Conservation (phyloP, 2,329 filamentous ascomycete genomes). For the Plenodomus biglobosus region DNA sequence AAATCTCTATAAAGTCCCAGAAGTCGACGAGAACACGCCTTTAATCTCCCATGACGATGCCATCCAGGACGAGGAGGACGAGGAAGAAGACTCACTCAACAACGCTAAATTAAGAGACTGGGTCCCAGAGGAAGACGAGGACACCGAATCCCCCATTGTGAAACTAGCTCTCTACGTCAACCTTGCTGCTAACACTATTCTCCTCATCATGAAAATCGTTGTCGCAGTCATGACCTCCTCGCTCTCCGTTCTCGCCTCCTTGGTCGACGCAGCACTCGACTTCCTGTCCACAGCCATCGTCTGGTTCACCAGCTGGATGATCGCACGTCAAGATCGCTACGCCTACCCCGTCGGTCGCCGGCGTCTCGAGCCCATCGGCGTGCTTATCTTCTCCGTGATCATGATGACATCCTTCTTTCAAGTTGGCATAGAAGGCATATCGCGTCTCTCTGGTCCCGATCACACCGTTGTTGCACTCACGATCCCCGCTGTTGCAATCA, state of each 20-base stretch:
- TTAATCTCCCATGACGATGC: slow-evolving; percentile 51
- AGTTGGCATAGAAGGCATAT: slow-evolving; percentile 70
- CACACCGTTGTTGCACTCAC: slow-evolving; percentile 73
- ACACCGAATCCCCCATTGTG: slow-evolving; percentile 74
- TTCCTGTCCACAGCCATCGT: slow-evolving; percentile 81
- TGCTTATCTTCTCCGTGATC: slow-evolving; percentile 77
- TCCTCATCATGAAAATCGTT: slow-evolving; percentile 74
- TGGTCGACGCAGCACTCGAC: slow-evolving; percentile 78
- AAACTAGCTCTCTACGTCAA: slow-evolving; percentile 88
- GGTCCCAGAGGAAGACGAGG: slow-evolving; percentile 68
- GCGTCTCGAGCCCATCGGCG: slow-evolving; percentile 75
- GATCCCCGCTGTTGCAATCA: slow-evolving; percentile 72
- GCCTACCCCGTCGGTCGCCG: slow-evolving; percentile 77
- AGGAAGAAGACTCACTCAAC: slow-evolving; percentile 45
- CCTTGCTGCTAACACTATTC: slow-evolving; percentile 72
- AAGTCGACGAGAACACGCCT: slow-evolving; percentile 66
- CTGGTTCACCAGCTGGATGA: slow-evolving; percentile 74
- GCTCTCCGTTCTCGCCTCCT: slow-evolving; percentile 75
- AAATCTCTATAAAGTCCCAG: slow-evolving; percentile 74
- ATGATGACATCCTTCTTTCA: slow-evolving; percentile 86
- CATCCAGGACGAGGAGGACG: slow-evolving; percentile 49
- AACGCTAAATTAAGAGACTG: slow-evolving; percentile 64
- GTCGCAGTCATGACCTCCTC: slow-evolving; percentile 78
- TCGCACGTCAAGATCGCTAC: slow-evolving; percentile 72
- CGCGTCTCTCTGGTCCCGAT: slow-evolving; percentile 62